Conservation (phyloP, 75 land plant genomes). For the Isoetes taiwanensis region DNA sequence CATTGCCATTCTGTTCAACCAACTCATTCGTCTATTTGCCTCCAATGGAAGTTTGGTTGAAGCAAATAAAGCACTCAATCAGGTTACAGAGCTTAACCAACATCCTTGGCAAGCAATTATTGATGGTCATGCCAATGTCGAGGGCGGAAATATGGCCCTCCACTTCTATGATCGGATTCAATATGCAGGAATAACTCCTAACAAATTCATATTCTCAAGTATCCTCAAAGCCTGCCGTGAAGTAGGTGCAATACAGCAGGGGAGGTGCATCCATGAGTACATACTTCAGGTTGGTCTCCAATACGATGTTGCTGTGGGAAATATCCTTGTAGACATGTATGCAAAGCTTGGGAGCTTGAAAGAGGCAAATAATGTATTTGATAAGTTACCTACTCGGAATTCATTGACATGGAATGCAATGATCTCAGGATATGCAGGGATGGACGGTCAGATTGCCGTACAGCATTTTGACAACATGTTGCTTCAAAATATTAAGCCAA, state of each 20-base stretch:
- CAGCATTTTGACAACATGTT: conserved; percentile 42
- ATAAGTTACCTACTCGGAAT: conserved; percentile 30
- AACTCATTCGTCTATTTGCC: no score
- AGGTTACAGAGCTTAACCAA: no score
- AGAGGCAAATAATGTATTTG: conserved; percentile 40
- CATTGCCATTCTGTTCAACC: no score
- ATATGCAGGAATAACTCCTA: conserved; percentile 23
- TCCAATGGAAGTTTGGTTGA: no score
- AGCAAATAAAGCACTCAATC: no score
- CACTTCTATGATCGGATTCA: conserved; percentile 41
- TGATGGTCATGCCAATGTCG: no score
- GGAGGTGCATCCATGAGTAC: conserved; percentile 25
- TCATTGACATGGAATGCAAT: conserved; percentile 49
- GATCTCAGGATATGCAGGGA: conserved; percentile 37
- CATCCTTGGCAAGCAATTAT: no score
- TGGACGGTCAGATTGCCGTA: conserved; percentile 25
- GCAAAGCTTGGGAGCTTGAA: conserved; percentile 22
- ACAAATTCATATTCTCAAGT: conserved; percentile 40
- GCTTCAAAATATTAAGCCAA: conserved; percentile 21
- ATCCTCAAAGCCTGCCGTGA: no score
- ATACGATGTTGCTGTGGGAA: conserved; percentile 32
- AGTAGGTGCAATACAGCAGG: no score
- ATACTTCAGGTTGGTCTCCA: conserved; percentile 22
- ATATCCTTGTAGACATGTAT: conserved; percentile 40
- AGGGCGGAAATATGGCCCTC: no score